Conservation (phyloP, 768 basidiomycete genomes). For the Suillus fuscotomentosus region DNA sequence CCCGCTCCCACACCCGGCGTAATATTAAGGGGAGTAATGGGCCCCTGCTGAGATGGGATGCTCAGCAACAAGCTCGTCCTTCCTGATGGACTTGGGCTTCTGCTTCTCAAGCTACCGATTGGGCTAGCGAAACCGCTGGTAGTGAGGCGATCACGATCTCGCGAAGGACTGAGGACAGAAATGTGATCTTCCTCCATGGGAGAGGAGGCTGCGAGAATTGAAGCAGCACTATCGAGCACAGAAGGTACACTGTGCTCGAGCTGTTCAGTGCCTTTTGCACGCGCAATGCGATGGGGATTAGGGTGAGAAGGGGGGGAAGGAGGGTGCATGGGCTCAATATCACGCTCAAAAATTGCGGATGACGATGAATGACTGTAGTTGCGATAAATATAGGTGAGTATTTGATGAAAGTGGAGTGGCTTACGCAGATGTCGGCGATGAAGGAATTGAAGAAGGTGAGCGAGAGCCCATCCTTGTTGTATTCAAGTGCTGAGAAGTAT, state of each 20-base stretch:
- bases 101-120: slow-evolving; percentile 59
- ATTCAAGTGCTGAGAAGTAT: slow-evolving; percentile 49
- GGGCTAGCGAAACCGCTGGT: slow-evolving; percentile 65
- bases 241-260: slow-evolving; percentile 82
- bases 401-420: slow-evolving; percentile 11
- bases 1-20: slow-evolving; percentile 28
- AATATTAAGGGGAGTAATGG: slow-evolving; percentile 17
- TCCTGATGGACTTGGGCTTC: slow-evolving; percentile 62
- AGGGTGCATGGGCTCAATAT: slow-evolving; percentile 64
- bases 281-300: slow-evolving; percentile 74
- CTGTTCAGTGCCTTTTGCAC: slow-evolving; percentile 69
- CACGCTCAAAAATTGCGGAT: slow-evolving; percentile 89
- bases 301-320: slow-evolving; percentile 37
- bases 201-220: slow-evolving; percentile 52
- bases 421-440: slow-evolving; percentile 77
- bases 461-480: slow-evolving; percentile 54
- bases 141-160: slow-evolving; percentile 22
- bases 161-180: slow-evolving; percentile 59
- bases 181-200: slow-evolving; percentile 54
- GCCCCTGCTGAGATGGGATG: slow-evolving; percentile 35
- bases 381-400: slow-evolving; percentile 8
- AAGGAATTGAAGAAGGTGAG: slow-evolving; percentile 75
- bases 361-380: slow-evolving; percentile 61
- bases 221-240: slow-evolving; percentile 81
- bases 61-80: slow-evolving; percentile 47